Conservation (phyloP, 148 eudicot species). For the Suaeda aralocaspica region DNA sequence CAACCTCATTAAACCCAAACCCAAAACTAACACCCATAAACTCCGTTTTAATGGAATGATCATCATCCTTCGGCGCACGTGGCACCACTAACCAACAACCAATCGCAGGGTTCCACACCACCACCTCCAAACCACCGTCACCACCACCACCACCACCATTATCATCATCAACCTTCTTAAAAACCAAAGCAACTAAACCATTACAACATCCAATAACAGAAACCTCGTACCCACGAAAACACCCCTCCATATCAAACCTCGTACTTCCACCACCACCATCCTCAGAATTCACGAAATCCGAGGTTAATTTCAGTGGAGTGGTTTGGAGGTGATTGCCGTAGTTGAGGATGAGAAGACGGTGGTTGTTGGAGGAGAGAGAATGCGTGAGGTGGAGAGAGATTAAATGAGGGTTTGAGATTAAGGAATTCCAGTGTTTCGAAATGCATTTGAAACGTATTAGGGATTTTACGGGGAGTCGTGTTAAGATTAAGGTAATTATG, state of each 20-base stretch:
- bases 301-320: background rate
- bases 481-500: background rate
- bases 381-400: background rate
- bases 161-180: background rate
- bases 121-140: too few species aligned
- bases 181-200: slow-evolving; percentile 1
- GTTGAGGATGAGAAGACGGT: background rate
- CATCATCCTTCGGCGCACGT: background rate
- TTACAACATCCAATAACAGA: background rate
- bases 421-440: background rate
- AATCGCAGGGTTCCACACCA: too few species aligned
- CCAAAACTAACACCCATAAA: slow-evolving; percentile 4
- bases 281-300: background rate
- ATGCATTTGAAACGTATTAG: slow-evolving; percentile 3
- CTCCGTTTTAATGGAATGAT: background rate
- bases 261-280: background rate
- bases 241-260: background rate
- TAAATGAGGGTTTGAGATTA: background rate
- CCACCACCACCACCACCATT: too few species aligned
- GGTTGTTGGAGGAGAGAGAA: background rate
- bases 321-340: background rate
- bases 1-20: background rate
- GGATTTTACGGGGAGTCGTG: slow-evolving; percentile 2
- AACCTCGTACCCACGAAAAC: background rate
- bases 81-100: background rate